Base-by-base conservation (phyloP, 257 asterid species). In the Salvia splendens region DNA sequence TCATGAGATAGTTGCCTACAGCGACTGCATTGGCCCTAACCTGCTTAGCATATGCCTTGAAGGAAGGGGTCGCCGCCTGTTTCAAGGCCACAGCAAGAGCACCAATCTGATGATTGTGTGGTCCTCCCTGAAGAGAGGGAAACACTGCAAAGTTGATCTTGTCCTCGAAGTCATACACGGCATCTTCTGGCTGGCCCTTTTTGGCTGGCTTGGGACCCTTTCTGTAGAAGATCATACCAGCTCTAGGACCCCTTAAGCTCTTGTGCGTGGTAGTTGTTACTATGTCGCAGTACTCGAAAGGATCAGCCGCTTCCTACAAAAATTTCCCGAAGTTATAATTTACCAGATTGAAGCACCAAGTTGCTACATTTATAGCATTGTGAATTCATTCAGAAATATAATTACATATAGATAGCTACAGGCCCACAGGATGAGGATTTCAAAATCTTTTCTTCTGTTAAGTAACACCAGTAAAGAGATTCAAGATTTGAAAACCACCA, bases 181-280 rank as follows among this genome's bases (percentile, higher is more conserved):
- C 91, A 81, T 71, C 92, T 75, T 87, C 92, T 0, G 98, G 97
- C 68, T 89, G 87, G 67, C 96, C 95, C 73, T 87, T 85, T 86
- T 89, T 89, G 54, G 85, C 74, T 15, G 80, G 87, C 85, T 85
- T 89, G 42, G 84, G 88, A 65, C 96, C 96, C 83, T 89, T 89
- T 74, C 95, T 77, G 79, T 80, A 89, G 86, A 89, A 89, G 79
- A 89, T 89, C 96, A 89, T 89, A 68, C 95, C 96, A 60, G 95
- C 92, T 73, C 98, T 80, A 0, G 97, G 96, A 54, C 97, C 98
- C 58, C 98, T 82, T 73, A 92, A 82, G 64, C 97, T 89, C 87
- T 92, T 92, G 88, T 92, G 98, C 5, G 98, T 89, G 41, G 98
- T 92, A 6, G 98, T 92, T n/a, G 98, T 92, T 72, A 92, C 98